These are phyloP conservation scores for Phytophthora citrophthora DNA, from an alignment of 352 stramenopile genomes.

Conservation along the genomic window DNA sequence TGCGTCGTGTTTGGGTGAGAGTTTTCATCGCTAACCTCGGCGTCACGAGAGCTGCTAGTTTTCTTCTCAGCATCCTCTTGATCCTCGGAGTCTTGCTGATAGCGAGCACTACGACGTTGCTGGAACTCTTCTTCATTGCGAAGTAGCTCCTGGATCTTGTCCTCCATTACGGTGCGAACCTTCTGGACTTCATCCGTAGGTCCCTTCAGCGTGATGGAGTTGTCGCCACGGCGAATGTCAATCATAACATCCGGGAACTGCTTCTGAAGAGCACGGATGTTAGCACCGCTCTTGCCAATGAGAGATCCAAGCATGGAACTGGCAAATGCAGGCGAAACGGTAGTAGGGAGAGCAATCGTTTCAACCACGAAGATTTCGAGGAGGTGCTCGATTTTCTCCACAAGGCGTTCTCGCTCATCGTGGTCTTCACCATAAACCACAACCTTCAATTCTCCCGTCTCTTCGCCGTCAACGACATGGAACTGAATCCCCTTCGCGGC, in stretches of 20 bases:
- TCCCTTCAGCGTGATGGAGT: slow-evolving; percentile 64
- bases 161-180: slow-evolving; percentile 68
- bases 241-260: slow-evolving; percentile 67
- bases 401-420: slow-evolving; percentile 60
- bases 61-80: slow-evolving; percentile 30
- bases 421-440: slow-evolving; percentile 63
- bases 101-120: slow-evolving; percentile 32
- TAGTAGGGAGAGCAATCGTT: slow-evolving; percentile 54
- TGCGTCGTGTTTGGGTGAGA: slow-evolving; percentile 26
- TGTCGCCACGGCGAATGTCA: slow-evolving; percentile 61
- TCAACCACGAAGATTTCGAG: slow-evolving; percentile 57
- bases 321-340: slow-evolving; percentile 36
- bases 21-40: slow-evolving; percentile 43
- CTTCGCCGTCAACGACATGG: slow-evolving; percentile 50
- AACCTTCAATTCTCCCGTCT: slow-evolving; percentile 52
- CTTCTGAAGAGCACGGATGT: slow-evolving; percentile 75
- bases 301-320: slow-evolving; percentile 70
- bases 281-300: slow-evolving; percentile 82
- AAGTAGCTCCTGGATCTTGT: slow-evolving; percentile 74
- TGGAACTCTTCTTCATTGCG: slow-evolving; percentile 59
- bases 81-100: slow-evolving; percentile 47
- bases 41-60: slow-evolving; percentile 12
- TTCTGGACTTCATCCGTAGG: slow-evolving; percentile 53
- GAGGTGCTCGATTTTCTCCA: slow-evolving; percentile 71
- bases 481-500: slow-evolving; percentile 62